phyloP scores from a whole-genome alignment of 441 rosid genomes.

The Brassica balearica region DNA sequence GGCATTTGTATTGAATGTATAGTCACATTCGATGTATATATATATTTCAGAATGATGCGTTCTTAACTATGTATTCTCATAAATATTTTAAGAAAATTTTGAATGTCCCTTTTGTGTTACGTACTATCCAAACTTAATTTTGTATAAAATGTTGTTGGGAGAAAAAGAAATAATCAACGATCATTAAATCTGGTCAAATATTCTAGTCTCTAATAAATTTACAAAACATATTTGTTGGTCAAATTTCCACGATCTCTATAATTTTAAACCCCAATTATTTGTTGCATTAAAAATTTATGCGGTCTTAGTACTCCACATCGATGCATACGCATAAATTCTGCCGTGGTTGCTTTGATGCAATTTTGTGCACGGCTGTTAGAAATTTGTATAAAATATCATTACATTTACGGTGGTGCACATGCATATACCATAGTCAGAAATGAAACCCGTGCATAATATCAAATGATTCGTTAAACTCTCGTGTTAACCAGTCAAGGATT shows the following conservation, averaged over 20 bases:
- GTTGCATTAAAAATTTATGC: background rate
- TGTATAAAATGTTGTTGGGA: background rate
- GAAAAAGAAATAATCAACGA: background rate
- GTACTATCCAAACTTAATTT: background rate
- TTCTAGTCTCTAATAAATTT: background rate
- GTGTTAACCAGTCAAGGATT: background rate
- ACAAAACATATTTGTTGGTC: slow-evolving; percentile 9
- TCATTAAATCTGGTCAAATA: background rate
- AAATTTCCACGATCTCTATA: slow-evolving; percentile 1
- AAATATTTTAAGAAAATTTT: background rate
- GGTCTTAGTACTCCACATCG: background rate
- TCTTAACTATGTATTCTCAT: background rate
- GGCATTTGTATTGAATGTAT: background rate
- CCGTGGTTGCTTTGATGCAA: background rate
- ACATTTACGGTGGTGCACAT: background rate
- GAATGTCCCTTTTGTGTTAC: background rate
- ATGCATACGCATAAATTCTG: slow-evolving; percentile 1
- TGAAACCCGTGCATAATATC: background rate
- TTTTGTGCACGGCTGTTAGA: slow-evolving; percentile 6
- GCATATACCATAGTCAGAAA: background rate
- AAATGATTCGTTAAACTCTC: background rate
- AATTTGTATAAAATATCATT: background rate
- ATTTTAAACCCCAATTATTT: background rate
- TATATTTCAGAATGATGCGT: background rate
- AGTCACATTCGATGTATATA: background rate